Evolutionary conservation across 2,329 filamentous ascomycete species (phyloP).

Genomic region (Talaromyces funiculosus): DNA sequence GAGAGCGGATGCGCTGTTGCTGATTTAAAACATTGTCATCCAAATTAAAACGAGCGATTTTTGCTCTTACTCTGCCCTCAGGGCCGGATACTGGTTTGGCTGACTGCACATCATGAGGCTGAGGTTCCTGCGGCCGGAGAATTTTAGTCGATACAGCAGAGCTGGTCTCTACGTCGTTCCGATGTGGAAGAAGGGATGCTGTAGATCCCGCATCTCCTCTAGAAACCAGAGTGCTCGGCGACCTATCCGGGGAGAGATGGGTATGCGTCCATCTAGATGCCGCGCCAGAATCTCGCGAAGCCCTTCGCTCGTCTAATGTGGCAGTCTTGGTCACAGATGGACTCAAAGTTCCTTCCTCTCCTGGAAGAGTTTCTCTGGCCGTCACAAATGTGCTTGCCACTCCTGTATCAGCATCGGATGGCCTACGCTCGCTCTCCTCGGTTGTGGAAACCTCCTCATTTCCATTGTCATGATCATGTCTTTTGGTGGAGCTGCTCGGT

Average conservation of each 20-base stretch:
- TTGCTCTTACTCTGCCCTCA: constrained; percentile 22
- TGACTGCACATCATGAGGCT: constrained; percentile 22
- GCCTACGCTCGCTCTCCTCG: constrained; percentile 22
- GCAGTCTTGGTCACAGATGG: neutral
- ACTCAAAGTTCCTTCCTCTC: neutral
- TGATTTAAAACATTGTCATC: constrained; percentile 39
- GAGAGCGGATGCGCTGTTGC: constrained; percentile 36
- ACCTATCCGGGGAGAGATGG: neutral
- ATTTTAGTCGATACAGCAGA: constrained; percentile 13
- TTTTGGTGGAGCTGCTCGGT: neutral
- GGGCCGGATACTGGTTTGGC: constrained; percentile 14
- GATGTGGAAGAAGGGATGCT: constrained; percentile 26
- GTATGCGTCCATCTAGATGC: neutral
- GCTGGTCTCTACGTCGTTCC: constrained; percentile 20
- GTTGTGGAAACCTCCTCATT: neutral
- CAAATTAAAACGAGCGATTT: constrained; percentile 41
- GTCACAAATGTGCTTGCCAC: constrained; percentile 13
- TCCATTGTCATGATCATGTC: constrained; percentile 26
- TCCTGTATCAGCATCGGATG: neutral
- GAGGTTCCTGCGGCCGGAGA: constrained; percentile 31
- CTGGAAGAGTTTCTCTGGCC: constrained; percentile 9
- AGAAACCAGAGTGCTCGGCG: constrained; percentile 1
- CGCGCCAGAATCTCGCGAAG: neutral
- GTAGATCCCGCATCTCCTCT: constrained; percentile 27
- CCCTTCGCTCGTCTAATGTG: neutral